A percentile compares a stretch with the other conserved stretches of the same genome.
Conservation (phyloP, 805 yeast genomes). For the Wickerhamiella qilinensis region DNA sequence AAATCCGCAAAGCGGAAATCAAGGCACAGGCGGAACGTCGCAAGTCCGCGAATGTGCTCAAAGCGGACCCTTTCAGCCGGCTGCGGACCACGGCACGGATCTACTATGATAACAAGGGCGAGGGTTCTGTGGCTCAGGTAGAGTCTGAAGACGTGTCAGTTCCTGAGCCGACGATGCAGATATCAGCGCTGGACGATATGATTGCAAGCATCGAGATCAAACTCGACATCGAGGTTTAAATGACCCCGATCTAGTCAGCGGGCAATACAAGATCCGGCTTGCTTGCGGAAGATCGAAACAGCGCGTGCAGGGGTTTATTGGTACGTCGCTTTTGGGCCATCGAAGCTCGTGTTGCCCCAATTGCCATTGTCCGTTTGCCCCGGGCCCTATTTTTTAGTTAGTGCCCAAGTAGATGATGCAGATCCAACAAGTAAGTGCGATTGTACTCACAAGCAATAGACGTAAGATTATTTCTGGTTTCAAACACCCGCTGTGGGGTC, state of each 20-base stretch:
- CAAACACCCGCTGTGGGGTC: too few relatives aligned
- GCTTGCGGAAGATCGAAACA: too few relatives aligned
- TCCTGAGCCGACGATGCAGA: background rate
- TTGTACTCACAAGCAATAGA: too few relatives aligned
- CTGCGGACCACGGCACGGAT: conserved; percentile 75
- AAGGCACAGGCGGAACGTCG: conserved; percentile 41
- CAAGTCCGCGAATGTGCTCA: conserved; percentile 18
- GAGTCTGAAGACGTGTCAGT: conserved; percentile 1
- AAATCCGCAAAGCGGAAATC: conserved; percentile 65
- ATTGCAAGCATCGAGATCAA: conserved; percentile 24
- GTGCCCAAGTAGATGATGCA: too few relatives aligned
- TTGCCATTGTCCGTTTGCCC: too few relatives aligned
- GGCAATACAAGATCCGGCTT: too few relatives aligned
- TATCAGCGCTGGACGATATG: conserved; percentile 22
- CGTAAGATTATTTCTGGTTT: too few relatives aligned
- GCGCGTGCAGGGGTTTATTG: too few relatives aligned
- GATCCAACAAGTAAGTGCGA: too few relatives aligned
- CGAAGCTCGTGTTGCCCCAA: too few relatives aligned
- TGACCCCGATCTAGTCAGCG: background rate
- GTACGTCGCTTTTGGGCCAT: too few relatives aligned
- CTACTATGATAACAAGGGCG: conserved; percentile 33
- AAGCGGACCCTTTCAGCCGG: conserved; percentile 71
- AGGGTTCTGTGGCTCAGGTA: conserved; percentile 5
- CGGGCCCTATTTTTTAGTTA: too few relatives aligned
- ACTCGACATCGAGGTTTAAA: conserved; percentile 21